Evolutionary conservation across 2,329 filamentous ascomycete genomes (phyloP).

Genomic region (Chaetomiaceae sp.): DNA sequence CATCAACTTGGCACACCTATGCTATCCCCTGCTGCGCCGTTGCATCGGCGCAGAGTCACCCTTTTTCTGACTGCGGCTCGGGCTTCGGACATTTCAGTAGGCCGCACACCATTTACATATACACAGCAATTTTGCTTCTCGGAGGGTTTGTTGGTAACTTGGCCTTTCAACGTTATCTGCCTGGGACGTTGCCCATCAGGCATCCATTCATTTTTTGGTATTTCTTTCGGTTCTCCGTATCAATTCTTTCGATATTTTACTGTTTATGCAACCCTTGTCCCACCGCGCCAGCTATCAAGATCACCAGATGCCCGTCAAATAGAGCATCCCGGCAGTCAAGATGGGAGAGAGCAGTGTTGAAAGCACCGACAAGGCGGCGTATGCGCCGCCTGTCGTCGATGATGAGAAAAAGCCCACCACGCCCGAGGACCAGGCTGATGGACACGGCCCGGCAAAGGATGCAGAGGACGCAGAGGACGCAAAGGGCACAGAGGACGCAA

Average conservation of each 20-base stretch:
- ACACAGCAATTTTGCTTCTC: too few relatives aligned
- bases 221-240: background rate
- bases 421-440: slow-evolving; percentile 2
- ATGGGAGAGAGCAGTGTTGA: slow-evolving; percentile 13
- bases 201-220: background rate
- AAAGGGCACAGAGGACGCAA: background rate
- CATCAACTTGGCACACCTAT: background rate
- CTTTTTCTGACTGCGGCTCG: background rate
- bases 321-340: background rate
- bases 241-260: too few relatives aligned
- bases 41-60: background rate
- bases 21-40: background rate
- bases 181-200: too few relatives aligned
- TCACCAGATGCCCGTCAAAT: background rate
- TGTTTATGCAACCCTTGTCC: too few relatives aligned
- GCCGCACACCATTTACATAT: too few relatives aligned
- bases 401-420: background rate
- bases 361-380: background rate
- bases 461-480: too few relatives aligned
- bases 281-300: background rate
- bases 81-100: slow-evolving; percentile 6
- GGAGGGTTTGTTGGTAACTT: background rate
- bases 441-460: slow-evolving; percentile 3
- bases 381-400: background rate
- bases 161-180: too few relatives aligned